Evolutionary conservation across 2,329 filamentous ascomycete genomes (phyloP).

Genomic region (Sordariomycetes sp.): DNA sequence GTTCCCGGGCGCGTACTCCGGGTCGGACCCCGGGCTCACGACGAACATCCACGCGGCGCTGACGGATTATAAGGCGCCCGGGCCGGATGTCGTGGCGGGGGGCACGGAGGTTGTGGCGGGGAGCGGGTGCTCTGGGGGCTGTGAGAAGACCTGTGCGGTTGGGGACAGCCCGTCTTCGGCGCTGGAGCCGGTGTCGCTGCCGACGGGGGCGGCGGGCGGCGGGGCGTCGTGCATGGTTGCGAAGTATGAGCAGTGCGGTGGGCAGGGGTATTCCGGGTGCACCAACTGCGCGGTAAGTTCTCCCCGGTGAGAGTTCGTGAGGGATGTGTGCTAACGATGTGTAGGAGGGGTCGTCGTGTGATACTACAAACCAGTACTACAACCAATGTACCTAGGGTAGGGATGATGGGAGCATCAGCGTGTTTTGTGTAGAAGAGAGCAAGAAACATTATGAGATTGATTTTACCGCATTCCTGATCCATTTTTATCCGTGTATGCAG

Average conservation of each 20-base stretch:
- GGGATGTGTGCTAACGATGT: background rate
- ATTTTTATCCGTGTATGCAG: too few relatives aligned
- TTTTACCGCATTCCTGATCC: too few relatives aligned
- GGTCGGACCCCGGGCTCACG: constrained; percentile 31
- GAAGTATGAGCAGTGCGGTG: constrained; percentile 27
- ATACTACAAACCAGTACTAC: constrained; percentile 5
- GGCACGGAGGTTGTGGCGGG: constrained; percentile 27
- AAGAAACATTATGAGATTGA: too few relatives aligned
- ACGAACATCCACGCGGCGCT: constrained; percentile 34
- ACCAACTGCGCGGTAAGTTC: constrained; percentile 24
- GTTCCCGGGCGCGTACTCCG: constrained; percentile 32
- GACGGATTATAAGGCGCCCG: constrained; percentile 27
- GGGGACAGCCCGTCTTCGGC: constrained; percentile 15
- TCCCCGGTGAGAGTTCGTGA: background rate
- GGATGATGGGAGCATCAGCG: background rate
- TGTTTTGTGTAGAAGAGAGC: too few relatives aligned
- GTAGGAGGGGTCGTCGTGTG: constrained; percentile 3
- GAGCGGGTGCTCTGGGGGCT: constrained; percentile 22
- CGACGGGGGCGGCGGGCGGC: constrained; percentile 8
- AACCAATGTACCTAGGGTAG: constrained; percentile 1
- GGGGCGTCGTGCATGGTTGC: constrained; percentile 18
- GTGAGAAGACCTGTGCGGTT: constrained; percentile 25
- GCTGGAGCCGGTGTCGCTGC: constrained; percentile 1
- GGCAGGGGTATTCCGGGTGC: constrained; percentile 27
- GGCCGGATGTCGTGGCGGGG: constrained; percentile 25